phyloP scores from a whole-genome alignment of 345 rosid species.

The Corymbia maculata region DNA sequence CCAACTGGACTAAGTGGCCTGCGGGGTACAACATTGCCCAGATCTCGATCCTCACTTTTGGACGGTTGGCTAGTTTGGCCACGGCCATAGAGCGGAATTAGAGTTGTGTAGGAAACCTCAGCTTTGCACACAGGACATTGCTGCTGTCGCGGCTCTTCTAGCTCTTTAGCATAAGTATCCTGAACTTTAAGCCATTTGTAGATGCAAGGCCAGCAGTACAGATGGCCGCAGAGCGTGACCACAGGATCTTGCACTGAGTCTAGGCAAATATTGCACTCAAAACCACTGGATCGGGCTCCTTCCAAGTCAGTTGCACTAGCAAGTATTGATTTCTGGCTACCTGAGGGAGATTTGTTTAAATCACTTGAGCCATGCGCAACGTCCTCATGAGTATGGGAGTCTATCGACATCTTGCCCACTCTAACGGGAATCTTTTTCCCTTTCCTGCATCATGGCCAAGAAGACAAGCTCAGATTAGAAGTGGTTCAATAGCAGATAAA shows the following conservation, averaged over 20 bases:
- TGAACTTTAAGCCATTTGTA: constrained; percentile 78
- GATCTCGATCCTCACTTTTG: constrained; percentile 16
- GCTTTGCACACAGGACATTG: constrained; percentile 96
- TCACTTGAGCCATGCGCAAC: not conserved
- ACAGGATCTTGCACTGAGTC: constrained; percentile 80
- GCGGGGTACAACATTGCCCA: constrained; percentile 23
- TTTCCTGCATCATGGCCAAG: not conserved
- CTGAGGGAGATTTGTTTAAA: constrained; percentile 16
- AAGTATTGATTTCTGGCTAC: constrained; percentile 8
- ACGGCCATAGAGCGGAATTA: constrained; percentile 81
- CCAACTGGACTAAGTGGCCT: constrained; percentile 44
- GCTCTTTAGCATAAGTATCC: constrained; percentile 10
- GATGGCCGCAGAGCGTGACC: constrained; percentile 87
- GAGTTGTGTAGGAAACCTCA: constrained; percentile 46
- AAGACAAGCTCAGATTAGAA: not conserved
- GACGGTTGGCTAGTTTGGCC: constrained; percentile 29
- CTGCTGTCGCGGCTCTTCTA: constrained; percentile 29
- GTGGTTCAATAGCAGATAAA: not conserved
- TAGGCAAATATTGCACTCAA: constrained; percentile 81
- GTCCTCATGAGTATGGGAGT: not conserved
- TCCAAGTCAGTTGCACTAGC: constrained; percentile 5
- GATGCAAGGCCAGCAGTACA: constrained; percentile 94
- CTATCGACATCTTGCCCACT: not conserved
- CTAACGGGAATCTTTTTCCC: not conserved
- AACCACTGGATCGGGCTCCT: constrained; percentile 19